Base-by-base conservation (phyloP, 2,329 filamentous ascomycete species). In the Alternaria ethzedia region DNA sequence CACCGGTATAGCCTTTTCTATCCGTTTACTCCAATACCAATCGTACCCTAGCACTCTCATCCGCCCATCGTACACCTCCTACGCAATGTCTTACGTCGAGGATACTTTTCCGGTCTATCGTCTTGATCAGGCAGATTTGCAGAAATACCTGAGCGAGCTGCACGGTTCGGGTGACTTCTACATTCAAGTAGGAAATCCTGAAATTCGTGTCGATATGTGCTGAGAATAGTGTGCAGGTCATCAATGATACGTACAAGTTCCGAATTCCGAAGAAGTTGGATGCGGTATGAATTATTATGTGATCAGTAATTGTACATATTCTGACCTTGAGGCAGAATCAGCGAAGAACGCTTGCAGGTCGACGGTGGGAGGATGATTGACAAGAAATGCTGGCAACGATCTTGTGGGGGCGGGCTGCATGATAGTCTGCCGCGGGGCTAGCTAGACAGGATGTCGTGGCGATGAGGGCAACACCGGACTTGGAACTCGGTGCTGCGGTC, bases 121-220 rank as follows among this genome's bases (percentile, higher is more conserved):
- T 6, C 44, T 70, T 12, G 36, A 20, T 0, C 57, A 61, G 23
- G 54, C 17, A 8, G 56, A 59, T 20, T 50, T 72, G 17, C 57
- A 69, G 44, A 28, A 32, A 6, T 69, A 59, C 47, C 57, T 72
- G 6, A 28, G 7, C 1, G 13, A 54, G 15, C 36, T 43, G 12
- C 68, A 67, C 43, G 66, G 66, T 17, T 10, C 30, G 10, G 63
- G 50, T 8, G 43, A 70, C 1, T 70, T 72, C 21, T 55, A 58
- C 36, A 61, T 69, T 7, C 26, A 32, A 6, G 68, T 69, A 49
- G 5, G 45, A 47, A 5, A n/a, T 47, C 12, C 7, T 10, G 45
- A 3, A 47, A 3, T n/a, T n/a, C 8, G 6, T 6, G 10, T 23
- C 2, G 21, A 15, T 23, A 6, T 47, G 25, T 23, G 23, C 45